Evolutionary conservation across 2,329 filamentous ascomycete species (phyloP), one percentile per base, ranked within the genome.

Genomic region (Venturia nashicola): DNA sequence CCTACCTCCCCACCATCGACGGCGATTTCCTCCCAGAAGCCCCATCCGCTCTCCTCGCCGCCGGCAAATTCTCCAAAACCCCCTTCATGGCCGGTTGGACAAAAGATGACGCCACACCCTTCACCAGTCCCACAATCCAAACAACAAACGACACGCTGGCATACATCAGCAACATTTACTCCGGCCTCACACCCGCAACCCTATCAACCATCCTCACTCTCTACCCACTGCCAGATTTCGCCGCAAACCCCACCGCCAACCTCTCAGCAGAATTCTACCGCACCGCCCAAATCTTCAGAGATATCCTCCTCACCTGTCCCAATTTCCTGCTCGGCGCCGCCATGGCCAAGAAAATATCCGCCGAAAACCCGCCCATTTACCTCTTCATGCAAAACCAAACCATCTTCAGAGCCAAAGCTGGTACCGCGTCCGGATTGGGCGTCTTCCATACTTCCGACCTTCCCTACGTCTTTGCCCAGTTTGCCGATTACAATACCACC

Each of bases 301-400:
- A 75, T 9, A 80, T 79, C 0, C 80, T 80, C 69, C 74, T 75
- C 2, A 84, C 84, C 72, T 71, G 79, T 32, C 85, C 84, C 68
- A 74, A 77, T 23, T 76, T 82, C 0, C 78, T 78, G 0, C 82
- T 82, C 0, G 81, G 76, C 2, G 67, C 9, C 73, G 81, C 48
- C 83, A 86, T 68, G 81, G 77, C 23, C 71, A 76, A 62, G 82
- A 85, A 67, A 67, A 82, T 5, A 65, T 75, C 0, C 83, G 81
- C 67, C 71, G 84, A 77, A 72, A 74, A 72, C 14, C 8, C 61
- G 9, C 65, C 67, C 43, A 54, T 65, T 14, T 60, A 61, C 27
- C 61, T 27, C 42, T 68, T 68, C 2, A 59, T 65, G 1, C 65
- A 61, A 44, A 71, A 72, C 12, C 62, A 61, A 34, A 76, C 75